Base-by-base conservation (phyloP, 2,329 filamentous ascomycete genomes). In the Dothistroma pini region DNA sequence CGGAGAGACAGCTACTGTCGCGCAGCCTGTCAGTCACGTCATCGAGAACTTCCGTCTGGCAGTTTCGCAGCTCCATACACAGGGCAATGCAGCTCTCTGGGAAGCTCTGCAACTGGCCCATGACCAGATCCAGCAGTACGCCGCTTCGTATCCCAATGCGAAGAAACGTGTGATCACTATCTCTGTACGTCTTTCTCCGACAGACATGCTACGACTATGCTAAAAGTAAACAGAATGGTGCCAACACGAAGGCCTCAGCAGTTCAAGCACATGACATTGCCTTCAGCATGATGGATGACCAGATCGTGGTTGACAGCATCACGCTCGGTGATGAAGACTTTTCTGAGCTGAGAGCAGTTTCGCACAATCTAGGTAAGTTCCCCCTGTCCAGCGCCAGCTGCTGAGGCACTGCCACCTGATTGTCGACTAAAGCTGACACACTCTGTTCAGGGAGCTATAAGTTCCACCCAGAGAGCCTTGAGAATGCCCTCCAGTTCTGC, bases 121-220 rank as follows among this genome's bases (percentile, higher is more conserved):
- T 2, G 71, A 76, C 50, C 69, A 75, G 54, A 62, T 78, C 11
- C 56, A 67, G 5, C 56, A 71, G 10, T 71, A 73, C 44, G 68
- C 65, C 6, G 31, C 57, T 10, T 69, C 70, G 14, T 76, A 72
- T 59, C 74, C 74, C 1, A 61, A 67, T 2, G 73, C 73, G 8
- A 72, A 72, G 66, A 71, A 75, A 58, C 69, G 76, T 8, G 75
- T 77, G 32, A 72, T 77, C 31, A 71, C 71, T 38, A 68, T 77
- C 29, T 74, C 71, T 10, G 25, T 29, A 29, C 25, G 25, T 29
- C 25, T 6, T 3, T 29, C 25, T 6, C 25, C 25, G 6, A 29
- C 6, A 6, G 25, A 29, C 25, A 29, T 29, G 25, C 25, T 29
- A 29, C 25, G 25, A 29, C 25, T 29, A 29, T 3, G 25, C 25